These are phyloP conservation scores for Stagonosporopsis vannaccii DNA, from an alignment of 2,329 filamentous ascomycete species.

Conservation along the genomic window DNA sequence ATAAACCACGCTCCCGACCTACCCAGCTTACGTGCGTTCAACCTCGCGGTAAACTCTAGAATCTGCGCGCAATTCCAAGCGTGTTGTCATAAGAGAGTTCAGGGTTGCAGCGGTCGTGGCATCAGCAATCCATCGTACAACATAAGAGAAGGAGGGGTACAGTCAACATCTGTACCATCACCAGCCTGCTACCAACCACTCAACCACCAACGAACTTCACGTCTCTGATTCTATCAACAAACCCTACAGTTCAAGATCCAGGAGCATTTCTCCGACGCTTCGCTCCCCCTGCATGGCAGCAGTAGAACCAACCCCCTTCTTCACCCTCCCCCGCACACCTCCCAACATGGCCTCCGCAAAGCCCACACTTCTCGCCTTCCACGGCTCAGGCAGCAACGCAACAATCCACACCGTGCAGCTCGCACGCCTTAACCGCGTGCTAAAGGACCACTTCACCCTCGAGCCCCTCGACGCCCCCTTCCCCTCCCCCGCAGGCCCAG, in stretches of 20 bases:
- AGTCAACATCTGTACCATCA: not conserved
- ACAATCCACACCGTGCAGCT: conserved; percentile 45
- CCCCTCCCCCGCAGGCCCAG: conserved; percentile 43
- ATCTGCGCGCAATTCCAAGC: not conserved
- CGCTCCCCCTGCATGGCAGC: conserved; percentile 2
- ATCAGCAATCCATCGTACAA: not conserved
- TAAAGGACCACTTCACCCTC: conserved; percentile 37
- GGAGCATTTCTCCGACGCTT: too few relatives aligned
- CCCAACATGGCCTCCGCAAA: conserved; percentile 25
- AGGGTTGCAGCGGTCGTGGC: not conserved
- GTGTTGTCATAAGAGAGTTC: too few relatives aligned
- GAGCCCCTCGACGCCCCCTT: conserved; percentile 41
- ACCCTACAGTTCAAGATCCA: not conserved
- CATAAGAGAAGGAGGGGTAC: conserved; percentile 13
- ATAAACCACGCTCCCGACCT: not conserved
- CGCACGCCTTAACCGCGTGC: conserved; percentile 35
- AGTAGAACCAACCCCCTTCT: not conserved
- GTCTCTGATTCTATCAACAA: not conserved
- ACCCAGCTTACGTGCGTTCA: not conserved
- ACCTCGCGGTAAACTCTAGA: not conserved
- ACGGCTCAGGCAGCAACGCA: conserved; percentile 46
- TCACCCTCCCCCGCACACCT: conserved; percentile 6
- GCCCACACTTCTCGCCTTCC: conserved; percentile 46
- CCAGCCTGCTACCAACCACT: not conserved
- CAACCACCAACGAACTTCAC: not conserved